A percentile compares a stretch with the other conserved stretches of the same genome.
Conservation (phyloP, 148 eudicot genomes). For the Camellia granthamiana region DNA sequence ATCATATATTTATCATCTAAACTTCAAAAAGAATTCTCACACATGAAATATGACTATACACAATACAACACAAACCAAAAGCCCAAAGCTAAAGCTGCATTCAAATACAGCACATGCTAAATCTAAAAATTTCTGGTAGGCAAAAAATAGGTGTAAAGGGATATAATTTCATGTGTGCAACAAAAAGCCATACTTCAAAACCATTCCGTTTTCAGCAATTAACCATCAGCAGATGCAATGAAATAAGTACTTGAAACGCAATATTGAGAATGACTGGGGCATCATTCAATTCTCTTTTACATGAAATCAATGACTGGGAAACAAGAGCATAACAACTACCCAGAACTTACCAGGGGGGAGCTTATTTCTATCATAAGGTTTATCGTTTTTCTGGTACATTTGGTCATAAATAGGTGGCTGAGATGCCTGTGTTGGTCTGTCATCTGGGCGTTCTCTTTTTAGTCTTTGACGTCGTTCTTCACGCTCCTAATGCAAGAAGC, state of each 20-base stretch:
- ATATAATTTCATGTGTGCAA: not conserved
- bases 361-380: slow-evolving; percentile 47
- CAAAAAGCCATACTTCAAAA: slow-evolving; percentile 11
- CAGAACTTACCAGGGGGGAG: slow-evolving; percentile 81
- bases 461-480: slow-evolving; percentile 78
- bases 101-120: slow-evolving; percentile 2
- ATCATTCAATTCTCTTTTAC: not conserved
- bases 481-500: slow-evolving; percentile 69
- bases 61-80: not conserved
- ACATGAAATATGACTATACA: not conserved
- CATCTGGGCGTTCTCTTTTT: slow-evolving; percentile 70
- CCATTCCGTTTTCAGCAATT: not conserved
- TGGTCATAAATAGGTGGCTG: slow-evolving; percentile 48
- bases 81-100: not conserved
- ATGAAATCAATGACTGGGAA: slow-evolving; percentile 3
- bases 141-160: not conserved
- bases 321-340: not conserved
- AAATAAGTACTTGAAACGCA: not conserved
- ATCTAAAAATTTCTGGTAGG: not conserved
- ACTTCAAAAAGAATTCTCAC: slow-evolving; percentile 1
- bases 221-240: not conserved
- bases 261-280: not conserved
- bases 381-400: slow-evolving; percentile 53
- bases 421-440: slow-evolving; percentile 51
- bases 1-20: not conserved